These are phyloP conservation scores for Cylindrotheca fusiformis DNA, from an alignment of 108 stramenopile genomes.

Conservation along the genomic window DNA sequence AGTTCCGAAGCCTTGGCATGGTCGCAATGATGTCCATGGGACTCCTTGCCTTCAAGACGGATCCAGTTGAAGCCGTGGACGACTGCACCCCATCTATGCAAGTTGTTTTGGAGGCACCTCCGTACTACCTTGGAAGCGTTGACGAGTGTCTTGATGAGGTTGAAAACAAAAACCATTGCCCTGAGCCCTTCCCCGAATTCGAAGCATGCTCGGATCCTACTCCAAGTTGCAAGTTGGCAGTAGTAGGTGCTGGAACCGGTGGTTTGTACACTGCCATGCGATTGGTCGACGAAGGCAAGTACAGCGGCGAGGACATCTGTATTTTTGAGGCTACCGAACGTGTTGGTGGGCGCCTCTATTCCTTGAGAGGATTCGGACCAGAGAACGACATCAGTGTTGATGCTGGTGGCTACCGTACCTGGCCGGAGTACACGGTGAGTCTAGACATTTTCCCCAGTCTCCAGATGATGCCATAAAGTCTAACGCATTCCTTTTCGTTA, in stretches of 20 bases:
- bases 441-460: neutral
- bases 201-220: conserved; percentile 7
- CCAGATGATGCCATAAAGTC: neutral
- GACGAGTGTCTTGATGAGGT: conserved; percentile 17
- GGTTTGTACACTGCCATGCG: conserved; percentile 27
- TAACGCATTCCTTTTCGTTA: neutral
- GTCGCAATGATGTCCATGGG: neutral
- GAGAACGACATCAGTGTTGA: conserved; percentile 25
- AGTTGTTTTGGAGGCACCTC: conserved; percentile 28
- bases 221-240: conserved; percentile 21
- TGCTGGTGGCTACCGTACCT: conserved; percentile 29
- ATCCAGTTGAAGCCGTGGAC: conserved; percentile 3
- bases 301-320: conserved; percentile 18
- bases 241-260: conserved; percentile 31
- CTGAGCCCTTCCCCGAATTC: conserved; percentile 29
- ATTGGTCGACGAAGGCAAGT: conserved; percentile 20
- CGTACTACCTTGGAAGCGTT: conserved; percentile 17
- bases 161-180: conserved; percentile 15
- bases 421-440: too few species aligned
- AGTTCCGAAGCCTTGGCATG: neutral
- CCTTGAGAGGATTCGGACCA: conserved; percentile 23
- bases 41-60: neutral
- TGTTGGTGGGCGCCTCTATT: conserved; percentile 29
- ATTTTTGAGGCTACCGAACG: conserved; percentile 33
- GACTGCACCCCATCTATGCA: conserved; percentile 19